Base-by-base conservation (phyloP, 1,284 basidiomycete species). In the Cryptococcus wingfieldii region DNA sequence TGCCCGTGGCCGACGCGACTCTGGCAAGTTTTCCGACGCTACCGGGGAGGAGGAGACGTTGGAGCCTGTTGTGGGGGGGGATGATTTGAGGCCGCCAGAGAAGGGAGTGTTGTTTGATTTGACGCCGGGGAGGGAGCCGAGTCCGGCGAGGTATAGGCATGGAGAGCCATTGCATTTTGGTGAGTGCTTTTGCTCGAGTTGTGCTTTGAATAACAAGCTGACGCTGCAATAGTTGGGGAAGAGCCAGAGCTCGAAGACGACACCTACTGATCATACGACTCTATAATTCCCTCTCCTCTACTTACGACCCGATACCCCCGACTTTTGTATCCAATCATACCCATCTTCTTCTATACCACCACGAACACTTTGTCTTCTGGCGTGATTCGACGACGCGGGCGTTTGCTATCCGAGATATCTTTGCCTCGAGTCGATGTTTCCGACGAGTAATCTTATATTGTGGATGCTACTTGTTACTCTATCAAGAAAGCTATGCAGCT, bases 131-230 rank as follows among this genome's bases (percentile, higher is more conserved):
- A 82, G 59, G 76, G 74, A 76, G 61, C 76, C 79, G 12, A 87
- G 85, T 66, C 89, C 89, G 6, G 83, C 78, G 39, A 83, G 89
- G 50, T 92, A 93, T 69, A 78, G 88, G 37, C 90, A 93, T 69
- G 90, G 90, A 38, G 88, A 88, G 27, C 90, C 90, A 27, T 79
- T 93, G 66, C 87, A 91, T n/a, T 75, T 75, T 58, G 72, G 71
- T 74, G 53, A 67, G 71, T 66, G n/a, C 23, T 9, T 9, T 23
- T n/a, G n/a, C 18, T 19, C 19, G 27, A 8, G 18, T 18, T 19
- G n/a, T 5, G 41, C 27, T 9, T 48, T 48, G 51, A 49, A 16
- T 10, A 5, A 5, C 8, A 9, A 25, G 27, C 53, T 50, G 51
- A 23, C 16, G 25, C 12, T n/a, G 47, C 13, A 10, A 34, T 38